Evolutionary conservation across 345 rosid genomes (phyloP), one percentile per base, ranked within the genome.

Genomic region (Erysimum cheiranthoides): DNA sequence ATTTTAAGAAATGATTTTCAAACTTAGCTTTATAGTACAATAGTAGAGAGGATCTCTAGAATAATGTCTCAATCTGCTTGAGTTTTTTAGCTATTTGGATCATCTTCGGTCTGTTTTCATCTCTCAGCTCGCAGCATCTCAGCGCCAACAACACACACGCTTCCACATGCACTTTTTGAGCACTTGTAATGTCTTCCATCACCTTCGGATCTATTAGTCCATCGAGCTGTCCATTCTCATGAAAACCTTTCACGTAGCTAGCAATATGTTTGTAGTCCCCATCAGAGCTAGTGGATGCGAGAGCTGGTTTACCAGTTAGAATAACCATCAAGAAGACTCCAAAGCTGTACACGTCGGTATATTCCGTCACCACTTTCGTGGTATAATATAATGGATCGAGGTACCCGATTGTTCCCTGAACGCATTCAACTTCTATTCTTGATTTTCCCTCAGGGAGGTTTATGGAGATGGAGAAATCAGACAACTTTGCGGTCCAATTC

Each of bases 401-500:
- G 52, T 69, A 69, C 28, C 63, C 63, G 2, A 4, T 0, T 16
- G 63, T 69, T 28, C 73, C 52, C 7, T 38, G 5, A 25, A 53
- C 39, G 7, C 13, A 11, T 28, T 7, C 54, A 57, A 30, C 17
- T 46, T 8, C 36, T 2, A 46, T 18, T 12, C 5, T 6, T 7
- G 56, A 16, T 45, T 70, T 59, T 9, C 66, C 74, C 25, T 58
- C 35, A 0, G 43, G 43, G 7, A 58, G n/a, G 3, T 28, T 7
- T 11, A 58, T 59, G 3, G 66, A 16, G 8, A 30, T 9, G 0
- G 30, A 45, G 2, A 60, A 21, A 25, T 6, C 46, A 1, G 75
- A 71, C 49, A 46, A 36, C 21, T 61, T 61, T 6, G 68, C 51
- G 2, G 17, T 49, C 68, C 50, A 49, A 1, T 71, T 61, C 51